Evolutionary conservation across 352 stramenopile species (phyloP).

Genomic region (Globisporangium megalacanthum): DNA sequence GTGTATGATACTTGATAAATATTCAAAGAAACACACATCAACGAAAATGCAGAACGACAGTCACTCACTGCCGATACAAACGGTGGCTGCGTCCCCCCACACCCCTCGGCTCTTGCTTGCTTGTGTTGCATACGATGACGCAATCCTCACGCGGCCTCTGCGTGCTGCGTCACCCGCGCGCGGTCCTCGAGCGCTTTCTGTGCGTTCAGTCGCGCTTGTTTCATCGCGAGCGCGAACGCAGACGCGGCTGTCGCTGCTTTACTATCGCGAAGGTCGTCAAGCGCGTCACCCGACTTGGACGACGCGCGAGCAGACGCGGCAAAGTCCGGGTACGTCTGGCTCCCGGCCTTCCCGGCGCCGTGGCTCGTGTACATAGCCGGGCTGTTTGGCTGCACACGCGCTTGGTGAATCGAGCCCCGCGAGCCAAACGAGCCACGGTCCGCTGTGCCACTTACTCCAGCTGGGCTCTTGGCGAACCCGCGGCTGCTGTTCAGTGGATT

Average conservation of each 20-base stretch:
- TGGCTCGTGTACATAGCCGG: not conserved
- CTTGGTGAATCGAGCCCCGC: constrained; percentile 6
- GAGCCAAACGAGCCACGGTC: constrained; percentile 7
- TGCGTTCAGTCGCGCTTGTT: constrained; percentile 65
- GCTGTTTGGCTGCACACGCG: constrained; percentile 12
- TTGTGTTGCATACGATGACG: too few relatives aligned
- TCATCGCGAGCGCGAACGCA: constrained; percentile 74
- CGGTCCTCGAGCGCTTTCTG: constrained; percentile 57
- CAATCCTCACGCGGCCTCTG: not conserved
- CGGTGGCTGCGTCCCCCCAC: too few relatives aligned
- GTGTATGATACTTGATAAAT: too few relatives aligned
- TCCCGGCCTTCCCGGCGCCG: not conserved
- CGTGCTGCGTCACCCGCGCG: constrained; percentile 6
- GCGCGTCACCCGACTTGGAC: not conserved
- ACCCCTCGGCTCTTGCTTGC: too few relatives aligned
- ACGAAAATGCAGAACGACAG: too few relatives aligned
- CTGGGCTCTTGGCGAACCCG: not conserved
- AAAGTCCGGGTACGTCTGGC: not conserved
- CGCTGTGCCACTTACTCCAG: not conserved
- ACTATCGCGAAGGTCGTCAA: constrained; percentile 4
- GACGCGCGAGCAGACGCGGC: not conserved
- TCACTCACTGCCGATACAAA: too few relatives aligned
- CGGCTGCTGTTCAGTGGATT: not conserved
- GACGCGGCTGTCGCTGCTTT: constrained; percentile 36
- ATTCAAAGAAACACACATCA: too few relatives aligned